Evolutionary conservation across 306 rosid species (phyloP).

Genomic region (Alnus glutinosa): DNA sequence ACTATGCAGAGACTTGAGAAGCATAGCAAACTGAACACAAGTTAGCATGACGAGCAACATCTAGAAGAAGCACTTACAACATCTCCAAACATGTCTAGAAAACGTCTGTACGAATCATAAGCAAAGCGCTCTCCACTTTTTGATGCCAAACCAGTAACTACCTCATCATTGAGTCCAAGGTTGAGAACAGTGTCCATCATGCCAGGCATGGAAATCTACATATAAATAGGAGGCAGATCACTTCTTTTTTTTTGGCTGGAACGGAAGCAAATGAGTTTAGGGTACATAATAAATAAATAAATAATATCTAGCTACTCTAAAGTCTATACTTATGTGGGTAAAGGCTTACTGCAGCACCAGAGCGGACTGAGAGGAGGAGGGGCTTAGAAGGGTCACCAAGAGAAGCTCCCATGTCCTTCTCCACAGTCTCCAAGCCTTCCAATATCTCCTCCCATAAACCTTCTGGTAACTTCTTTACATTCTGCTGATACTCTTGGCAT

Average conservation of each 20-base stretch:
- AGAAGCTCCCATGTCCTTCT: conserved; percentile 69
- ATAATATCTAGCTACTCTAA: neutral
- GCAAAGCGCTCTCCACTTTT: conserved; percentile 98
- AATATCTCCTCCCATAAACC: conserved; percentile 84
- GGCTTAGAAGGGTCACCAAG: conserved; percentile 89
- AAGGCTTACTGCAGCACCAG: conserved; percentile 84
- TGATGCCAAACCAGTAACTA: conserved; percentile 79
- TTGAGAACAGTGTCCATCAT: conserved; percentile 99
- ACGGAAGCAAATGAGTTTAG: neutral
- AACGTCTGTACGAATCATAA: conserved; percentile 89
- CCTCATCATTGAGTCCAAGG: conserved; percentile 92
- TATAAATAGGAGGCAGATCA: conserved; percentile 11
- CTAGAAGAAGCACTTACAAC: conserved; percentile 68
- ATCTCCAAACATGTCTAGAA: conserved; percentile 93
- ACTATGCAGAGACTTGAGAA: conserved; percentile 7
- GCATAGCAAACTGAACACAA: conserved; percentile 6
- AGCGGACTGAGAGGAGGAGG: conserved; percentile 87
- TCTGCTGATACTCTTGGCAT: conserved; percentile 86
- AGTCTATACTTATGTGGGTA: neutral
- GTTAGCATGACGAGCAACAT: neutral
- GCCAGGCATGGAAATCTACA: conserved; percentile 96
- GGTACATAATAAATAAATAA: neutral
- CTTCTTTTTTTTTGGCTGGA: neutral
- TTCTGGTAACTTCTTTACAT: conserved; percentile 58
- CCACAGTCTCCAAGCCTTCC: conserved; percentile 62